Conservation (phyloP, 2,329 filamentous ascomycete genomes). For the Corniculantispora saksenae region DNA sequence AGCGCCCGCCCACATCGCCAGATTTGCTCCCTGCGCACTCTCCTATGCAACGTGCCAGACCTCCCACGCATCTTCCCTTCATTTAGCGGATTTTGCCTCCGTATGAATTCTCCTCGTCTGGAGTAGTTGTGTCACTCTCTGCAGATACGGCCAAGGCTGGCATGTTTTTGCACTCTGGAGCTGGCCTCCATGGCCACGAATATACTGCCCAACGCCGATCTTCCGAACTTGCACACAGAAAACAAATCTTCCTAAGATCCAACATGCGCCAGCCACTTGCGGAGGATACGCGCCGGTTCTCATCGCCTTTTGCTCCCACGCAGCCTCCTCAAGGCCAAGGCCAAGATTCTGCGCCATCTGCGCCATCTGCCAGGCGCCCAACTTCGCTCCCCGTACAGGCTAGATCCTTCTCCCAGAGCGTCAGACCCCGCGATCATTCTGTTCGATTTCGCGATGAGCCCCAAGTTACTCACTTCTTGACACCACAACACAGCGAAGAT, state of each 20-base stretch:
- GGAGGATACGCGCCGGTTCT: conserved; percentile 26
- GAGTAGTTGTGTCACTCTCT: not conserved
- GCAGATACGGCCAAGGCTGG: conserved; percentile 22
- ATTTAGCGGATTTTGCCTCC: not conserved
- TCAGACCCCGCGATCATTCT: conserved; percentile 42
- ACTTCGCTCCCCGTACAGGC: conserved; percentile 24
- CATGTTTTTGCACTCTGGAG: conserved; percentile 63
- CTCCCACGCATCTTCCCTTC: not conserved
- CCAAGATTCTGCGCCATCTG: not conserved
- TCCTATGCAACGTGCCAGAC: not conserved
- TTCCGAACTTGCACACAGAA: conserved; percentile 35
- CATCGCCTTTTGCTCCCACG: not conserved
- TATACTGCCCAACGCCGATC: conserved; percentile 46
- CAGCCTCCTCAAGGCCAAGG: not conserved
- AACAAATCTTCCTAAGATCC: conserved; percentile 45
- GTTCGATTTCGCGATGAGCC: conserved; percentile 50
- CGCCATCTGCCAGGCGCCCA: not conserved
- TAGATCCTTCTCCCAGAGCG: conserved; percentile 41
- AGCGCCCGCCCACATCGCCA: not conserved
- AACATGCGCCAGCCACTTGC: conserved; percentile 39
- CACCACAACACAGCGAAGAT: conserved; percentile 48
- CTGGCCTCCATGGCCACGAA: conserved; percentile 62
- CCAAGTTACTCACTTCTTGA: conserved; percentile 30
- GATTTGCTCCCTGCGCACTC: not conserved
- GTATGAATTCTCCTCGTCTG: conserved; percentile 1